These are phyloP conservation scores for Synchytrium microbalum DNA, from an alignment of 371 early-diverging fungal genomes.

Conservation along the genomic window DNA sequence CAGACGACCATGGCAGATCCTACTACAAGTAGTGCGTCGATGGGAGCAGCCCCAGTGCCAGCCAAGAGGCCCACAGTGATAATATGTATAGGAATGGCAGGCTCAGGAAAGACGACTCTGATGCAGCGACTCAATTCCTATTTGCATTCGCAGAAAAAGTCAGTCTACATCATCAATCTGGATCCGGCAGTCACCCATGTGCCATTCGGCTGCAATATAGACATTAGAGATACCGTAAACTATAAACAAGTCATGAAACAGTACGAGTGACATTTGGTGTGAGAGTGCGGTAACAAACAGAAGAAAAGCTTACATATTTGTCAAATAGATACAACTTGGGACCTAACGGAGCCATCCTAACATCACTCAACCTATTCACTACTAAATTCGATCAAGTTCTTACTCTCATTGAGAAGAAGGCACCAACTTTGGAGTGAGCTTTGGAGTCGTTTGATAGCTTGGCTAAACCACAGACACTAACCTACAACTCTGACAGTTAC, in stretches of 20 bases:
- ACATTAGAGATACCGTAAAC: conserved; percentile 97
- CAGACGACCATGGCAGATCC: too few species aligned
- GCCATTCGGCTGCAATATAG: conserved; percentile 94
- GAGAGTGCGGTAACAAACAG: too few species aligned
- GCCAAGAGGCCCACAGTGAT: conserved; percentile 7
- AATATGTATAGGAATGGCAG: conserved; percentile 15
- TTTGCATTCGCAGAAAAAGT: conserved; percentile 61
- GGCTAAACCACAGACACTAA: neutral
- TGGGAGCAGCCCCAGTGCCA: neutral
- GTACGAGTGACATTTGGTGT: conserved; percentile 34
- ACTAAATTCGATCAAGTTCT: conserved; percentile 95
- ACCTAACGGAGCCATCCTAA: conserved; percentile 98
- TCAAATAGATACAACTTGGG: conserved; percentile 84
- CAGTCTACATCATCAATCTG: conserved; percentile 91
- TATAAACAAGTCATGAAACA: conserved; percentile 99
- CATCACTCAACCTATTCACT: conserved; percentile 94
- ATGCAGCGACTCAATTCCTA: conserved; percentile 80
- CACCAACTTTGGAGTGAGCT: conserved; percentile 58
- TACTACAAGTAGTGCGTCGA: too few species aligned
- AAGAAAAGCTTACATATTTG: too few species aligned
- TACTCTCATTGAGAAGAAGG: conserved; percentile 73
- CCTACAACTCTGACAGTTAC: conserved; percentile 39
- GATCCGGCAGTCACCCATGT: conserved; percentile 95
- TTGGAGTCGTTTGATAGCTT: conserved; percentile 8
- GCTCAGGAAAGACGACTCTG: conserved; percentile 7